Evolutionary conservation across 306 rosid genomes (phyloP).

Genomic region (Malus orientalis): DNA sequence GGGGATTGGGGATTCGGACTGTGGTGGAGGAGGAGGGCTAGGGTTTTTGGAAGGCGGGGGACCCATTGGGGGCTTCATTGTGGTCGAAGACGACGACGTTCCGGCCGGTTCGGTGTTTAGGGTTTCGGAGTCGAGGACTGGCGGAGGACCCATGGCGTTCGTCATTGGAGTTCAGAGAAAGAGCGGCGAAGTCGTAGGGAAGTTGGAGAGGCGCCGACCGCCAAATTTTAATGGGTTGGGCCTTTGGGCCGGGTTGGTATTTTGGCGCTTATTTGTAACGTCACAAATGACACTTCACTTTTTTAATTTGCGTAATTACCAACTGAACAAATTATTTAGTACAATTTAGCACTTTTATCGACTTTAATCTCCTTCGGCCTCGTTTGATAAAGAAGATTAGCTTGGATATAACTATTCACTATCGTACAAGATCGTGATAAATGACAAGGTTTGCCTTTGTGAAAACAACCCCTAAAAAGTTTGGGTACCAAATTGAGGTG

Average conservation of each 20-base stretch:
- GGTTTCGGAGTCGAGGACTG: slow-evolving; percentile 18
- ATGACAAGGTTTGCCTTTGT: too few relatives aligned
- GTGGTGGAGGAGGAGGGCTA: slow-evolving; percentile 12
- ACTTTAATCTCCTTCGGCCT: too few relatives aligned
- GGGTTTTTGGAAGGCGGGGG: slow-evolving; percentile 35
- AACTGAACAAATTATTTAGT: too few relatives aligned
- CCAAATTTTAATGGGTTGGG: background rate
- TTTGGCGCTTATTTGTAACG: background rate
- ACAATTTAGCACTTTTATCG: too few relatives aligned
- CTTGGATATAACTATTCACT: too few relatives aligned
- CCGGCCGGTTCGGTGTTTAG: background rate
- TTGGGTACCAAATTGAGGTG: too few relatives aligned
- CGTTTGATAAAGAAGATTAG: too few relatives aligned
- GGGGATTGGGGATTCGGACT: background rate
- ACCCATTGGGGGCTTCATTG: slow-evolving; percentile 18
- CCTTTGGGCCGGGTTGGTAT: background rate
- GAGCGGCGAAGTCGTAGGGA: background rate
- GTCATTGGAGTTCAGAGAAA: slow-evolving; percentile 26
- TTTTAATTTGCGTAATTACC: too few relatives aligned
- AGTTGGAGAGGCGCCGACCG: background rate
- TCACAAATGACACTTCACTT: background rate
- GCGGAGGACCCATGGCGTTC: slow-evolving; percentile 55
- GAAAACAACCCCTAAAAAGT: too few relatives aligned
- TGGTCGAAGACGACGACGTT: background rate
- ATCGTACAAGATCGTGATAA: too few relatives aligned